phyloP scores from a whole-genome alignment of 2,329 filamentous ascomycete genomes.

The Paraphoma sp. region DNA sequence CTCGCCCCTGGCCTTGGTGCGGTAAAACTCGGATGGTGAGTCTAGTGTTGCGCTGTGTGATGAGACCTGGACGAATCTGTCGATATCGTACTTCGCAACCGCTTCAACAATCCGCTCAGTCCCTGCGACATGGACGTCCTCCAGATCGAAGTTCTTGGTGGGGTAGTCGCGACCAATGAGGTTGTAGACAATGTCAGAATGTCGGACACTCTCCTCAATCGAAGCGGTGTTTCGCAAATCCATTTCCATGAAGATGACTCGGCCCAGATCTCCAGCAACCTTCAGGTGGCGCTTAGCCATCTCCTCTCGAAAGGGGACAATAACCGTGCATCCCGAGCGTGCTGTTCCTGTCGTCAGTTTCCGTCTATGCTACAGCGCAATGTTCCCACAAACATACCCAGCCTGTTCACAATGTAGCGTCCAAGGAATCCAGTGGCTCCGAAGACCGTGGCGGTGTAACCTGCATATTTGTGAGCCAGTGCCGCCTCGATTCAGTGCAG shows the following conservation, averaged over 20 bases:
- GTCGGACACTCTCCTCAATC: constrained; percentile 94
- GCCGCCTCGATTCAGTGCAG: constrained; percentile 8
- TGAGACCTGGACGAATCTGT: constrained; percentile 95
- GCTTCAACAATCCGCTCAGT: constrained; percentile 91
- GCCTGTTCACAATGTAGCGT: constrained; percentile 94
- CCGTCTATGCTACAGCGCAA: no score
- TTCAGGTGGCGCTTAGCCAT: constrained; percentile 98
- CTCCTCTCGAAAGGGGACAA: constrained; percentile 93
- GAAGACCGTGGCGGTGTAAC: constrained; percentile 96
- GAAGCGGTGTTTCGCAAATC: constrained; percentile 93
- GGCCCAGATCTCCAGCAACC: constrained; percentile 90
- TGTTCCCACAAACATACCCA: constrained; percentile 70
- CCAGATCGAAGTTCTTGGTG: constrained; percentile 95
- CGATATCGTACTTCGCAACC: constrained; percentile 96
- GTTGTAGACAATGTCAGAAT: constrained; percentile 98
- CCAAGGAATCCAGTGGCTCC: constrained; percentile 95
- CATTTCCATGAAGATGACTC: constrained; percentile 90
- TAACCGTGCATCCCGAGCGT: constrained; percentile 90
- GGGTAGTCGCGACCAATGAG: constrained; percentile 92
- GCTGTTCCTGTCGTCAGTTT: constrained; percentile 60
- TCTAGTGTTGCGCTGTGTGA: constrained; percentile 86
- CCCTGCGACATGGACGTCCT: constrained; percentile 92
- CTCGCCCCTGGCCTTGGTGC: constrained; percentile 89
- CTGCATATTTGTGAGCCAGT: constrained; percentile 57
- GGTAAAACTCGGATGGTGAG: constrained; percentile 87